Base-by-base conservation (phyloP, 1,284 basidiomycete genomes). In the Leccinum colubrinum region DNA sequence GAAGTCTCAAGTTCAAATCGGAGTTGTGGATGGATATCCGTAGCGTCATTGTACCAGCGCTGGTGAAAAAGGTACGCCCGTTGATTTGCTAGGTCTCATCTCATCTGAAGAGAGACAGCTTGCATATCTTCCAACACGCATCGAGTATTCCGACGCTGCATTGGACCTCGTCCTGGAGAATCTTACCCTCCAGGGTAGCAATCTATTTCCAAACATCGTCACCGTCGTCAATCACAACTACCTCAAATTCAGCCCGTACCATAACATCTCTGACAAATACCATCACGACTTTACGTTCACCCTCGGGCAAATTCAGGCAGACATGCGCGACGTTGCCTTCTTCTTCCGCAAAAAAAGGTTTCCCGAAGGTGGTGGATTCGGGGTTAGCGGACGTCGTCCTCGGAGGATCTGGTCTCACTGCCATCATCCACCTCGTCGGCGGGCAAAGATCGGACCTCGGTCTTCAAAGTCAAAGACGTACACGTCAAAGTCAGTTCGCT, bases 151-250 rank as follows among this genome's bases (percentile, higher is more conserved):
- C n/a, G 93, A 95, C 73, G 87, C 91, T 57, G 75, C 83, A n/a
- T 76, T 95, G 65, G 94, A 96, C 68, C 82, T 97, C 57, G 93
- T 97, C 62, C 86, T 98, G 64, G 96, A 98, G 83, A 97, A 98
- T 77, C 83, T 98, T 35, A 90, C 93, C 4, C 83, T 98, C 17
- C 91, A 94, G 64, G 91, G 93, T 30, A 86, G 88, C 62, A 93
- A 94, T 74, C 75, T 94, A 5, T 87, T 94, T 78, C 91, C 90
- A 3, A 93, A 93, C 79, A 75, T 95, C 67, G 81, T 97, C 67
- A 83, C 86, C 55, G 67, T 97, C 65, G 92, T 97, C 67, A 86
- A 89, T 20, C 86, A 91, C 74, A 97, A 97, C 80, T 88, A 83
- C 69, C 81, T 94, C 77, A 90, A 90, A 75, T 92, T 97, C 76